Base-by-base conservation (phyloP, 768 basidiomycete species). In the Chalciporus piperatus region DNA sequence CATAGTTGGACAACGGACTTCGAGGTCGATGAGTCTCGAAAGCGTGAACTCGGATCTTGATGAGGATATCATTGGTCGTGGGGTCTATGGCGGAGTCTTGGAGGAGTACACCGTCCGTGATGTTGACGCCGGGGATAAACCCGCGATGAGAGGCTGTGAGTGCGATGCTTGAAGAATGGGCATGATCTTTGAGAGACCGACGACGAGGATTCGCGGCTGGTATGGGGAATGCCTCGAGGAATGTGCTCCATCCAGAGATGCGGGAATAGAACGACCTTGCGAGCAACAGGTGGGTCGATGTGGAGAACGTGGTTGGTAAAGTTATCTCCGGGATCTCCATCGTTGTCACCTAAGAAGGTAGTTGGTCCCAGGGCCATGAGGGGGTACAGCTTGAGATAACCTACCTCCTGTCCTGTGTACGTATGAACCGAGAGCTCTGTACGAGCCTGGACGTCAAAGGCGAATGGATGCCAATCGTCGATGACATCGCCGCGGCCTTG, bases 221-320 rank as follows among this genome's bases (percentile, higher is more conserved):
- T n/a, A 64, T 41, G 9, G 43, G 1, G 11, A 56, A 65, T 1
- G 56, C 62, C n/a, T 54, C 40, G 17, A 63, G 19, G 23, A 33
- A 25, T 3, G 59, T 54, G 13, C 5, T 12, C 51, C 51, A 59
- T 16, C 52, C 54, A 3, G 25, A 2, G 3, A 19, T 11, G 20
- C 7, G 11, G 10, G 30, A 38, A 30, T 32, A 47, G 27, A 47
- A 39, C 1, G 56, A 54, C 30, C 32, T 16, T 9, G 57, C 45
- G 5, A 65, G 23, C 1, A 64, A 16, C 5, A 63, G 20, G 48
- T 63, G 59, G 2, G 62, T 61, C 17, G 57, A 59, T 6, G 63
- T 63, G 8, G 62, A 63, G 20, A 63, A 22, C 20, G 41, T 41
- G 39, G 13, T 33, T 6, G 40, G 53, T 6, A 19, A 5, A 13